Conservation (phyloP, 192 early-diverging fungal genomes). For the Cladochytrium replicatum region DNA sequence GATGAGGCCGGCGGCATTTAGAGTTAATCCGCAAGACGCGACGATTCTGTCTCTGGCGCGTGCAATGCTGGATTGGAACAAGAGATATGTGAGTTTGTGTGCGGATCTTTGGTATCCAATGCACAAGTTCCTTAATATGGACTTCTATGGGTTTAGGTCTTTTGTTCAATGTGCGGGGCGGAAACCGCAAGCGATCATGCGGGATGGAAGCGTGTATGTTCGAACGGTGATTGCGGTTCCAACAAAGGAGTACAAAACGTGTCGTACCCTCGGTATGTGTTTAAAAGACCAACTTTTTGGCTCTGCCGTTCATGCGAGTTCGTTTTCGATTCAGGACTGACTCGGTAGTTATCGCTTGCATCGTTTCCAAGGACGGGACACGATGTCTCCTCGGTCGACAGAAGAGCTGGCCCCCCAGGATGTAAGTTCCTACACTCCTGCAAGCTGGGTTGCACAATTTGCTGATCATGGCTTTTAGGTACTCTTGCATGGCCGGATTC, state of each 20-base stretch:
- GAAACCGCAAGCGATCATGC: constrained; percentile 9
- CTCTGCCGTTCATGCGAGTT: background rate
- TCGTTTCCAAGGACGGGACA: constrained; percentile 19
- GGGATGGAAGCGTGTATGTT: constrained; percentile 30
- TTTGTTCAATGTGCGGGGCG: constrained; percentile 34
- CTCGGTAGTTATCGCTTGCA: constrained; percentile 40
- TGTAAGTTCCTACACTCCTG: constrained; percentile 38
- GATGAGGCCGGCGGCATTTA: constrained; percentile 9
- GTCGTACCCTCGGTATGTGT: constrained; percentile 28
- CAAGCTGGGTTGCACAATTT: too few species aligned
- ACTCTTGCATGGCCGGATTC: constrained; percentile 22
- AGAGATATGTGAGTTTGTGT: constrained; percentile 10
- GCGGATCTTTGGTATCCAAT: background rate
- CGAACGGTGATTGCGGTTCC: constrained; percentile 10
- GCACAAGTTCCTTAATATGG: background rate
- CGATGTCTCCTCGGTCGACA: constrained; percentile 40
- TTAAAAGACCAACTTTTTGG: background rate
- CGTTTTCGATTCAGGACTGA: constrained; percentile 24
- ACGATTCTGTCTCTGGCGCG: constrained; percentile 30
- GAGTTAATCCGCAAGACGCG: constrained; percentile 10
- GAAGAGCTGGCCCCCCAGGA: constrained; percentile 25
- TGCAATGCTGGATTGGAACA: constrained; percentile 41
- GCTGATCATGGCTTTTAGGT: background rate
- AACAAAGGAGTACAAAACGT: constrained; percentile 17
- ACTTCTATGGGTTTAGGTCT: constrained; percentile 5